Evolutionary conservation across 495 filamentous ascomycete species (phyloP), one percentile per base, ranked within the genome.

Genomic region (Daldinia caldariorum): DNA sequence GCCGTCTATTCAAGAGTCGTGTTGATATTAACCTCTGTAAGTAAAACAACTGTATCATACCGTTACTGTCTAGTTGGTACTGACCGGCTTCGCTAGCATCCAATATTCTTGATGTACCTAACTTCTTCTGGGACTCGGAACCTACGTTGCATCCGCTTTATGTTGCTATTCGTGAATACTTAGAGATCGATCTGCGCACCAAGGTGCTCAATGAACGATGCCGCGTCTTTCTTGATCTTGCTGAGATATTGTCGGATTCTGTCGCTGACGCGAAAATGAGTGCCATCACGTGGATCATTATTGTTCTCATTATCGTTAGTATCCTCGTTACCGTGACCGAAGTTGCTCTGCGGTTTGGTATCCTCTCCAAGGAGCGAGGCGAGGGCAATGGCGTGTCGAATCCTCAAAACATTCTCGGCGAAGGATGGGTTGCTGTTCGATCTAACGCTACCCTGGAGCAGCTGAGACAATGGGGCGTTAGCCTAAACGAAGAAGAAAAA

Each of bases 121-220:
- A 95, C 78, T 98, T 99, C 84, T 98, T 99, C 86, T 99, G 95
- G 95, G 93, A 97, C 73, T 90, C 90, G 34, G 95, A 99, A 75
- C 95, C 95, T 38, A 97, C 92, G 2, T 86, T 99, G 0, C 93
- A 97, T 76, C 95, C 95, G 0, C 89, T 99, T 45, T 99, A 99
- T 79, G 88, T 88, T 61, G 95, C 94, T 55, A 93, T 98, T 32
- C 91, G 95, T 71, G 96, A 98, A 75, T 99, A 99, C 77, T 89
- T 99, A 50, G 95, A 99, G 75, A 98, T 99, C 81, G 93, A 94
- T 72, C 91, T 90, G 0, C 92, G 95, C 26, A 95, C 97, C 67
- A 90, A 95, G 75, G 94, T 97, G 6, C 88, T 99, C 39, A 99
- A 99, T 77, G 94, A 97, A 78, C 92, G 96, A 50, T 99, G 96